Evolutionary conservation across 2,329 filamentous ascomycete species (phyloP).

Genomic region (Tolypocladium cylindrosporum): DNA sequence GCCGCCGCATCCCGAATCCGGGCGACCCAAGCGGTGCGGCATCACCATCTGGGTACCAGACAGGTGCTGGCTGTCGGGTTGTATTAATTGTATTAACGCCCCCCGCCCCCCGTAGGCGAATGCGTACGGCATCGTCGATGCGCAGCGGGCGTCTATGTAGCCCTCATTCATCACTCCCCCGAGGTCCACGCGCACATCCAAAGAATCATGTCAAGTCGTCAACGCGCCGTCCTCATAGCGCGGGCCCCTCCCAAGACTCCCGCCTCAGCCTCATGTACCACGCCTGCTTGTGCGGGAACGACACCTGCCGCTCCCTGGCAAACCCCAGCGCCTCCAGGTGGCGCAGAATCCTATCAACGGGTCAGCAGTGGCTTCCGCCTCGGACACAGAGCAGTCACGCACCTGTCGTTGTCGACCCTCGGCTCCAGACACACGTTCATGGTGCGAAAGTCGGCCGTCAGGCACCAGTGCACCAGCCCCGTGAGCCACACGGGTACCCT

Average conservation of each 20-base stretch:
- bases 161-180: too few relatives aligned
- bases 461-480: slow-evolving; percentile 79
- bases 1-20: background rate
- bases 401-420: slow-evolving; percentile 84
- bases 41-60: too few relatives aligned
- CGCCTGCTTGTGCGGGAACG: slow-evolving; percentile 86
- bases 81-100: too few relatives aligned
- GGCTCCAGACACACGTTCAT: slow-evolving; percentile 81
- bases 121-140: too few relatives aligned
- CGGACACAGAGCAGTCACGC: background rate
- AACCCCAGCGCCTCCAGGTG: slow-evolving; percentile 72
- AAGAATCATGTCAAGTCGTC: background rate
- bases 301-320: slow-evolving; percentile 74
- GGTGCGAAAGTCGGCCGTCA: slow-evolving; percentile 68
- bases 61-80: too few relatives aligned
- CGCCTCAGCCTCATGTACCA: slow-evolving; percentile 73
- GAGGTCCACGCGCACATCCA: background rate
- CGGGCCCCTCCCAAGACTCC: slow-evolving; percentile 69
- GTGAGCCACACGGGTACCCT: slow-evolving; percentile 75
- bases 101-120: too few relatives aligned
- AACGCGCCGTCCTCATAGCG: slow-evolving; percentile 26
- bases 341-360: slow-evolving; percentile 16
- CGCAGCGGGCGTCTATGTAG: too few relatives aligned
- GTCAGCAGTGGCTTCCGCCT: background rate
- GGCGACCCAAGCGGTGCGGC: too few relatives aligned